phyloP scores from a whole-genome alignment of 768 basidiomycete genomes.

The Tulasnella sp. region DNA sequence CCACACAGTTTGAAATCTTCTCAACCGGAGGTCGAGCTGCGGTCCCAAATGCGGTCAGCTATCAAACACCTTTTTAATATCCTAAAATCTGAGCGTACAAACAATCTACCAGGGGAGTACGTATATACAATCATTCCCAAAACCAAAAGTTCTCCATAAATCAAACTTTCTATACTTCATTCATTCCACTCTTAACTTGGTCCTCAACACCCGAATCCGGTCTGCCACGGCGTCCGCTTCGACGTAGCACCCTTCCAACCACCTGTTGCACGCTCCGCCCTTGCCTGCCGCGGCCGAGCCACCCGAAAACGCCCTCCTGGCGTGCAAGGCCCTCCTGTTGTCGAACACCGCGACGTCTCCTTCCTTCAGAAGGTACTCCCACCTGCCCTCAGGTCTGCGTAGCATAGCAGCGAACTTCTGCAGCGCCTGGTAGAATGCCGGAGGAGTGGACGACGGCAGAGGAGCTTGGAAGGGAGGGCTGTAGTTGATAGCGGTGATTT shows the following conservation, averaged over 20 bases:
- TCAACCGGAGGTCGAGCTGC: too few species aligned
- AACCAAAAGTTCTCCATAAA: neutral
- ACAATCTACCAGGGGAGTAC: neutral
- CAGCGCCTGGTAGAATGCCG: conserved; percentile 65
- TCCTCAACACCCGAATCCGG: conserved; percentile 35
- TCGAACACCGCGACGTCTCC: conserved; percentile 91
- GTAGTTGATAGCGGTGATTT: conserved; percentile 78
- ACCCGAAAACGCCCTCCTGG: conserved; percentile 71
- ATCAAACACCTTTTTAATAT: neutral
- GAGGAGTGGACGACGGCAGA: conserved; percentile 56
- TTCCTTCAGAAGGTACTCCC: conserved; percentile 69
- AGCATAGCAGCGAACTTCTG: conserved; percentile 61
- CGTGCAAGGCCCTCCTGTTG: conserved; percentile 88
- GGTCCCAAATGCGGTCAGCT: too few species aligned
- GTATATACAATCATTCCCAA: neutral
- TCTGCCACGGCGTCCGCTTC: conserved; percentile 62
- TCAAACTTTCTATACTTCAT: neutral
- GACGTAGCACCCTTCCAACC: conserved; percentile 79
- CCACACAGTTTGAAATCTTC: too few species aligned
- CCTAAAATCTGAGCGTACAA: neutral
- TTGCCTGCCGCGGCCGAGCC: conserved; percentile 45
- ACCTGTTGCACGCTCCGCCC: conserved; percentile 48
- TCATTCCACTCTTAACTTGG: conserved; percentile 3
- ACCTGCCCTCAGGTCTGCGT: conserved; percentile 56
- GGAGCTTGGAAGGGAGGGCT: conserved; percentile 95